phyloP scores from a whole-genome alignment of 768 basidiomycete species.

The Boletus fagicola region DNA sequence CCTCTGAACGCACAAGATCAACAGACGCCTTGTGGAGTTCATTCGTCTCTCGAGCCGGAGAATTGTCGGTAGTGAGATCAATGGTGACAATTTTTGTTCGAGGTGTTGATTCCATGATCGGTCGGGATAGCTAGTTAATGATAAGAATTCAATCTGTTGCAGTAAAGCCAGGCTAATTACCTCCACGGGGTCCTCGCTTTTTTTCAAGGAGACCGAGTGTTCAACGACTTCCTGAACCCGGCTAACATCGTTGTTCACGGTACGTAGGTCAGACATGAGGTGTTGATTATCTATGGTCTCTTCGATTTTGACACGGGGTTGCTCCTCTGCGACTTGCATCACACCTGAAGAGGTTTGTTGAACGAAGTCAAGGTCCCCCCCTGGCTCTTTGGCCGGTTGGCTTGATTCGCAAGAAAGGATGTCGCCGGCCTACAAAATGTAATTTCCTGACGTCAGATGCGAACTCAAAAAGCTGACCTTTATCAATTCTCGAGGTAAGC shows the following conservation, averaged over 20 bases:
- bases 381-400: slow-evolving; percentile 30
- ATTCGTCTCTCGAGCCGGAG: slow-evolving; percentile 19
- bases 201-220: slow-evolving; percentile 2
- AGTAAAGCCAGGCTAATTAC: slow-evolving; percentile 7
- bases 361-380: slow-evolving; percentile 27
- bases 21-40: background rate
- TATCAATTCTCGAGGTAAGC: background rate
- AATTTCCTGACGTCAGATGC: background rate
- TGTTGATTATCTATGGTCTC: background rate
- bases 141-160: background rate
- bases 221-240: background rate
- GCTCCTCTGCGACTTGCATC: background rate
- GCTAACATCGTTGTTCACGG: background rate
- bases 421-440: slow-evolving; percentile 6
- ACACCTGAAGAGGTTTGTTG: background rate
- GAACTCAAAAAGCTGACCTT: slow-evolving; percentile 17
- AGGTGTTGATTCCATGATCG: slow-evolving; percentile 14
- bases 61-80: slow-evolving; percentile 42
- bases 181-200: slow-evolving; percentile 3
- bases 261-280: background rate
- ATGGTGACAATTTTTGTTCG: slow-evolving; percentile 35
- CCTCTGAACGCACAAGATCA: background rate
- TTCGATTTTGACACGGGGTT: background rate
- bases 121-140: slow-evolving; percentile 11
- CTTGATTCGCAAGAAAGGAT: background rate